phyloP scores from a whole-genome alignment of 164 flowering plant species.

The Litsea cubeba region DNA sequence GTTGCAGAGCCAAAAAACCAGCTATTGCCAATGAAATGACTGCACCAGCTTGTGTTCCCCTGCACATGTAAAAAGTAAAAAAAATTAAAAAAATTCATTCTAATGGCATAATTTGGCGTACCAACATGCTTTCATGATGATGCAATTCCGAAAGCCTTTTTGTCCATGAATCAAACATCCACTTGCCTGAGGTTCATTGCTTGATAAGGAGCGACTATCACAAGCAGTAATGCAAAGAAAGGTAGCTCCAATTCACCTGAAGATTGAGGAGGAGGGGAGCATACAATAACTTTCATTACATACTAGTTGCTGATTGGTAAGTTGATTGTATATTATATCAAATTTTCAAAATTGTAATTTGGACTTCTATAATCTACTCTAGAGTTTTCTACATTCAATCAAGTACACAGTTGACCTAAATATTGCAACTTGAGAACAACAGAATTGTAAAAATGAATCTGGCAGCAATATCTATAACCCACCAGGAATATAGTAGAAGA shows the following conservation, averaged over 20 bases:
- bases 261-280: conserved; percentile 7
- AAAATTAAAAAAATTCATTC: background rate
- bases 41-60: conserved; percentile 69
- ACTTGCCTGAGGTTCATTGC: conserved; percentile 50
- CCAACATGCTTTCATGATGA: background rate
- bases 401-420: background rate
- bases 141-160: background rate
- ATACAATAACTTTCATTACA: background rate
- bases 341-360: too few species aligned
- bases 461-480: conserved; percentile 7
- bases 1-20: conserved; percentile 73
- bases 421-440: background rate
- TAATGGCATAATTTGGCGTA: background rate
- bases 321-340: background rate
- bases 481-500: conserved; percentile 84
- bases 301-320: background rate
- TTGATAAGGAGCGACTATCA: conserved; percentile 65
- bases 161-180: background rate
- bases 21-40: conserved; percentile 55
- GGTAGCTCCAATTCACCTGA: conserved; percentile 83
- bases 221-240: conserved; percentile 53
- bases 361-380: background rate
- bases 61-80: conserved; percentile 21
- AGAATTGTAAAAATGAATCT: background rate
- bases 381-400: background rate